Evolutionary conservation across 108 stramenopile species (phyloP), one percentile per base, ranked within the genome.

Genomic region (Licmophora abbreviata): DNA sequence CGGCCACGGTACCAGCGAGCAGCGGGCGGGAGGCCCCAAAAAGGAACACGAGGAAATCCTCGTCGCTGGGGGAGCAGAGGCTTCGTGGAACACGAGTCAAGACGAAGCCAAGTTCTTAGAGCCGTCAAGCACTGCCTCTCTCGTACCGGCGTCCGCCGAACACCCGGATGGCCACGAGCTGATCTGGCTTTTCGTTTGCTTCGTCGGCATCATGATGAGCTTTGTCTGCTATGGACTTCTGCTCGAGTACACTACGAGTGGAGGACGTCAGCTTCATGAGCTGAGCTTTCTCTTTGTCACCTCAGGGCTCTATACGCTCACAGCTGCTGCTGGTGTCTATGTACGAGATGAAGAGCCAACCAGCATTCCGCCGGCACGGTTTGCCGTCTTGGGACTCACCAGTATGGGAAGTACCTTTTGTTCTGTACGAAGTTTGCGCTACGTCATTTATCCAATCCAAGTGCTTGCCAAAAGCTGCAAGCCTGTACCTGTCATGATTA

Each of bases 391-490:
- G 51, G 95, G 93, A 27, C 48, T 95, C 54, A 95, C 93, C 10
- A 80, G 77, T 51, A 98, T 98, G 93, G 97, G 95, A 4, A 82
- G 79, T 30, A 98, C 97, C 25, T 98, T 95, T 75, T 93, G 80
- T 33, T 88, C 86, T 17, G 97, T 98, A 0, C 71, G 97, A 27
- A 84, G 83, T 5, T 63, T 98, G 46, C 65, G 97, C 51, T 97
- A 93, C 57, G 88, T 90, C 51, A 90, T 90, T 65, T 90, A 95
- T 69, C 97, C 97, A 23, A 95, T 98, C 43, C 95, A 97, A 77
- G 95, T 98, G 3, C 60, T 98, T 35, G 95, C 94, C 41, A 98
- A 98, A 70, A 88, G 85, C 63, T 98, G 97, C 69, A 98, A 98
- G 63, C 97, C 97, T 26, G 92, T 98, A 18, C 95, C 97, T 3